Evolutionary conservation across 805 yeast genomes (phyloP).

Genomic region (Blastobotrys terrestris): DNA sequence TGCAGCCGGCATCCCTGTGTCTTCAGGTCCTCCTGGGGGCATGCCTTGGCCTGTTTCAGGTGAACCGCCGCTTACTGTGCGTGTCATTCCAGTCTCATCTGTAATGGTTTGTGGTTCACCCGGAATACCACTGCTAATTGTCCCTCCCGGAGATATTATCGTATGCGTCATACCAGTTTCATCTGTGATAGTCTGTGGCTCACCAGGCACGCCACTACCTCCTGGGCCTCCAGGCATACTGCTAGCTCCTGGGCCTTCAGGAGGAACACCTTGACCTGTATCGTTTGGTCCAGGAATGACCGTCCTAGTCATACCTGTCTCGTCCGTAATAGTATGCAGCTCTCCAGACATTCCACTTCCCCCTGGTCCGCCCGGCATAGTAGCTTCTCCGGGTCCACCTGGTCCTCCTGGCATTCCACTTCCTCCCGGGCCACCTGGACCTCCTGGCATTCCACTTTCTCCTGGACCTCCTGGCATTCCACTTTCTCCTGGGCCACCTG

Average conservation of each 20-base stretch:
- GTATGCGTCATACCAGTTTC: conserved; percentile 1
- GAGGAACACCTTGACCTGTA: neutral
- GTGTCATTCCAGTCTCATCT: neutral
- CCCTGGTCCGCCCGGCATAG: conserved; percentile 4
- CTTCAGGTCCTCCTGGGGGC: neutral
- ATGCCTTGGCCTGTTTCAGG: neutral
- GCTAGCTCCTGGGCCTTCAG: conserved; percentile 1
- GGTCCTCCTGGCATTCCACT: conserved; percentile 5
- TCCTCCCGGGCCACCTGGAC: conserved; percentile 8
- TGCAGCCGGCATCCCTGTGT: neutral
- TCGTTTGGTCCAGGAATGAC: conserved; percentile 1
- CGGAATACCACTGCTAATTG: neutral
- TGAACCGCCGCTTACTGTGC: neutral
- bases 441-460: conserved; percentile 4
- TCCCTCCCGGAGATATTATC: neutral
- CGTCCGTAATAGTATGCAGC: conserved; percentile 1
- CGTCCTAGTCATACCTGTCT: neutral
- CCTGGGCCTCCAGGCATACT: conserved; percentile 5
- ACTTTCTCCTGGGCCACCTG: conserved; percentile 7
- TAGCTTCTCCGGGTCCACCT: conserved; percentile 7
- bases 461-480: conserved; percentile 10
- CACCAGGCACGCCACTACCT: neutral
- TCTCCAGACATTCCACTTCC: conserved; percentile 6
- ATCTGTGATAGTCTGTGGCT: too few species aligned
- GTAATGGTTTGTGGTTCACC: neutral